phyloP scores from a whole-genome alignment of 305 asterid species.

The Fraxinus dipetala region DNA sequence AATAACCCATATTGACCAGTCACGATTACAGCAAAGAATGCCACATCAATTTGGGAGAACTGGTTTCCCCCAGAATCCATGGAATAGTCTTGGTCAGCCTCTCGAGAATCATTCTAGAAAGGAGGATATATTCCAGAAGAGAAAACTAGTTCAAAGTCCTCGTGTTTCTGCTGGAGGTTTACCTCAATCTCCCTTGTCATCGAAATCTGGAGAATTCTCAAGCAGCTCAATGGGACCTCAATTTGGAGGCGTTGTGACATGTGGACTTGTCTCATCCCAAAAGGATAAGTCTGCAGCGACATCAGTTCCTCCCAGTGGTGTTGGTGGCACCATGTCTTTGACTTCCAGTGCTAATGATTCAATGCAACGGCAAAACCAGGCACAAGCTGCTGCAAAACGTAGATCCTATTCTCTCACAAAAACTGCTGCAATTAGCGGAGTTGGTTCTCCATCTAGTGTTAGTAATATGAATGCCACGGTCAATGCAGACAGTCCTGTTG shows the following conservation, averaged over 20 bases:
- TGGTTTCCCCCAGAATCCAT: conserved; percentile 61
- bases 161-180: conserved; percentile 85
- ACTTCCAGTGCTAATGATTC: conserved; percentile 71
- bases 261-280: conserved; percentile 63
- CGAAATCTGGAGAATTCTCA: conserved; percentile 93
- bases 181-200: conserved; percentile 97
- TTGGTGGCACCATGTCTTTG: conserved; percentile 56
- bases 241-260: conserved; percentile 66
- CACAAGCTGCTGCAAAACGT: conserved; percentile 71
- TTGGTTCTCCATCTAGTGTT: conserved; percentile 94
- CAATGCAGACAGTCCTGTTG: conserved; percentile 78
- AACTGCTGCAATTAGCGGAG: conserved; percentile 68
- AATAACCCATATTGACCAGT: conserved; percentile 49
- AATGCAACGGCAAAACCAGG: conserved; percentile 75
- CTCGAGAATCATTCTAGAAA: conserved; percentile 66
- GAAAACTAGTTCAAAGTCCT: conserved; percentile 84
- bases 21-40: conserved; percentile 70
- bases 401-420: conserved; percentile 79
- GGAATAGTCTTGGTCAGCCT: conserved; percentile 74
- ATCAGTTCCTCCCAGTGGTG: conserved; percentile 56
- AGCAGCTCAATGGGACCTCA: conserved; percentile 90
- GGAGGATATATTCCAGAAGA: conserved; percentile 74
- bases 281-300: conserved; percentile 79
- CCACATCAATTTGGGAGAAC: conserved; percentile 65
- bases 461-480: conserved; percentile 62